These are phyloP conservation scores for Colletotrichum cuscutae DNA, from an alignment of 2,329 filamentous ascomycete genomes.

Conservation along the genomic window DNA sequence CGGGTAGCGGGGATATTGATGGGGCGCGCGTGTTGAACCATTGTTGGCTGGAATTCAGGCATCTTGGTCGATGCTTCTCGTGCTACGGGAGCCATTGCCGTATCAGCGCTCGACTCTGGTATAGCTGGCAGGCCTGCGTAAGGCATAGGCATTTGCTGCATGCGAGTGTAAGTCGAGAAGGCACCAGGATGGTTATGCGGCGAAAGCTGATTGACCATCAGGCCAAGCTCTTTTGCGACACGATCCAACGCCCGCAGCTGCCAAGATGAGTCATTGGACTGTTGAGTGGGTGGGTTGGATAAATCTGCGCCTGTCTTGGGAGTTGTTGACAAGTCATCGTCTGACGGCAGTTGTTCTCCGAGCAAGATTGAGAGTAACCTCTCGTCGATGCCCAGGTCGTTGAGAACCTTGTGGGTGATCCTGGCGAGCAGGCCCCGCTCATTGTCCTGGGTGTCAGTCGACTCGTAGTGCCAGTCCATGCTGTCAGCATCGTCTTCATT, in stretches of 20 bases:
- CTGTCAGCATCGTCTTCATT: conserved; percentile 49
- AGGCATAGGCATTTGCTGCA: conserved; percentile 73
- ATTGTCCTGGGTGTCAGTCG: conserved; percentile 54
- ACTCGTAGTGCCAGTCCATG: conserved; percentile 64
- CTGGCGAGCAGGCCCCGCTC: conserved; percentile 80
- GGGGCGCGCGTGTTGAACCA: conserved; percentile 49
- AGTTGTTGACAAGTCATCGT: conserved; percentile 59
- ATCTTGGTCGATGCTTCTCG: conserved; percentile 63
- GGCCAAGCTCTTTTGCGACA: conserved; percentile 86
- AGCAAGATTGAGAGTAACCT: conserved; percentile 85
- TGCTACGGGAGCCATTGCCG: conserved; percentile 36
- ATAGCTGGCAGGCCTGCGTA: conserved; percentile 82
- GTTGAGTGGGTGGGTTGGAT: conserved; percentile 40
- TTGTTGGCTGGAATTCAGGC: conserved; percentile 61
- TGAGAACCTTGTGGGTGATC: conserved; percentile 86
- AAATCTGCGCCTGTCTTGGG: conserved; percentile 49
- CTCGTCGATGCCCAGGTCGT: conserved; percentile 91
- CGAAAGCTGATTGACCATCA: conserved; percentile 79
- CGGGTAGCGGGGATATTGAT: conserved; percentile 48
- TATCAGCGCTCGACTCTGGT: conserved; percentile 58
- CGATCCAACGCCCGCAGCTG: conserved; percentile 83
- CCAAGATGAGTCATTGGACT: conserved; percentile 66
- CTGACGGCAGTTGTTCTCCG: conserved; percentile 77
- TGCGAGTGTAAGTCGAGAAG: conserved; percentile 81
- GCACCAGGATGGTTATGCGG: conserved; percentile 85